Evolutionary conservation across 108 stramenopile species (phyloP).

Genomic region (Pseudonitzschia delicatissima): DNA sequence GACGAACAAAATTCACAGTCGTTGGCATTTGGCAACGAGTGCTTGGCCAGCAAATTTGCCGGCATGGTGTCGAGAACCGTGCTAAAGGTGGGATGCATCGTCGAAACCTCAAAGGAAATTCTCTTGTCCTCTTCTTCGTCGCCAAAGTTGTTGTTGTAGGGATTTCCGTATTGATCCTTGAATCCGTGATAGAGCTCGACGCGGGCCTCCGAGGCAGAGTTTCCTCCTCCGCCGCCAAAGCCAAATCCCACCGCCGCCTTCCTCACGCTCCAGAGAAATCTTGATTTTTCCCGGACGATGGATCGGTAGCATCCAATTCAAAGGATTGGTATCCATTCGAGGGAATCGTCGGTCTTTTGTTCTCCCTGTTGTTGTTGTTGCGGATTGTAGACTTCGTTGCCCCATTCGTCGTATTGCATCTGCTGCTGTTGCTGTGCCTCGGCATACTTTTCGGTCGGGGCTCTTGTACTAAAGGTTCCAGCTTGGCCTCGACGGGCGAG

Average conservation of each 20-base stretch:
- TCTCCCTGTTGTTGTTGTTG: background rate
- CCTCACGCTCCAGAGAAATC: constrained; percentile 4
- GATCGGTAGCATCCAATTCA: constrained; percentile 2
- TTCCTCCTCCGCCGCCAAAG: background rate
- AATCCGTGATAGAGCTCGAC: constrained; percentile 10
- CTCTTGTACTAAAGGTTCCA: background rate
- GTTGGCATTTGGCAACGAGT: background rate
- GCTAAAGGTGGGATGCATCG: background rate
- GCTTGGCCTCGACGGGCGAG: background rate
- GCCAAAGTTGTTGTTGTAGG: background rate
- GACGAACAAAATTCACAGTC: background rate
- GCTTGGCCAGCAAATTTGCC: background rate
- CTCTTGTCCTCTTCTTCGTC: background rate
- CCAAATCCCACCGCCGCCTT: background rate
- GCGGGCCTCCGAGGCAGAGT: background rate
- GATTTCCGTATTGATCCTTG: background rate
- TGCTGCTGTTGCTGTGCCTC: background rate
- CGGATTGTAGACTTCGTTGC: background rate
- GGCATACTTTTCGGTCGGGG: constrained; percentile 2
- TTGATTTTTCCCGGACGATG: constrained; percentile 2
- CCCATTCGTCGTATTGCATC: background rate
- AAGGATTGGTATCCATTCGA: constrained; percentile 3
- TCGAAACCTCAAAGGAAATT: background rate
- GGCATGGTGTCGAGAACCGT: constrained; percentile 8
- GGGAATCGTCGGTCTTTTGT: background rate